Base-by-base conservation (phyloP, 2,329 filamentous ascomycete genomes). In the Epichloe aotearoae region DNA sequence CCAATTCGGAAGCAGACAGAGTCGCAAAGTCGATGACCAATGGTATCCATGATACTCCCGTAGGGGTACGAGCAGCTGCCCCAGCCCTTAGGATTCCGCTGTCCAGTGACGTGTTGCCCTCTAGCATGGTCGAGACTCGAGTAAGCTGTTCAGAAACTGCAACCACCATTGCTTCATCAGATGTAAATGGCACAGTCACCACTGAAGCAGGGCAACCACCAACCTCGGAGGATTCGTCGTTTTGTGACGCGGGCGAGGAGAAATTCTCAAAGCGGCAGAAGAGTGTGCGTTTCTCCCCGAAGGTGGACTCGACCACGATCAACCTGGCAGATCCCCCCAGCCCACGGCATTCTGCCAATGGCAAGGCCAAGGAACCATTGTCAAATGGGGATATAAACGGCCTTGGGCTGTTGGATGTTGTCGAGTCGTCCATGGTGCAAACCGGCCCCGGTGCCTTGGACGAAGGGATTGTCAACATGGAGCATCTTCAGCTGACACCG, bases 401-500 rank as follows among this genome's bases (percentile, higher is more conserved):
- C 11, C 39, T 42, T 36, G 33, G 1, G 12, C 5, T 33, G 14
- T 17, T 14, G 4, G 43, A 50, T 15, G 5, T 26, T 8, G 5
- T 30, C 39, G n/a, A 26, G 30, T 34, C 37, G 17, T 4, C 38
- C 15, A 15, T 23, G 4, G 23, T 12, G 11, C 42, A 37, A 23
- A 5, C n/a, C 15, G 47, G 11, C 2, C 7, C 14, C 4, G 45
- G 33, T 42, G 36, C 19, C 4, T 34, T n/a, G 2, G 15, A 50
- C 6, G 47, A 43, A 11, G 49, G 44, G 38, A 59, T 77, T 3
- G 59, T 66, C 47, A 73, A 79, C 56, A 75, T 70, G 68, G 93
- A 98, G 61, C 89, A 96, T 61, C 80, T 96, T n/a, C 93, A 97
- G 63, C 74, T 98, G 8, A 89, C 84, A 3, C 77, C 84, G 0